Evolutionary conservation across 768 basidiomycete species (phyloP), one percentile per base, ranked within the genome.

Genomic region (Hydnum rufescens): DNA sequence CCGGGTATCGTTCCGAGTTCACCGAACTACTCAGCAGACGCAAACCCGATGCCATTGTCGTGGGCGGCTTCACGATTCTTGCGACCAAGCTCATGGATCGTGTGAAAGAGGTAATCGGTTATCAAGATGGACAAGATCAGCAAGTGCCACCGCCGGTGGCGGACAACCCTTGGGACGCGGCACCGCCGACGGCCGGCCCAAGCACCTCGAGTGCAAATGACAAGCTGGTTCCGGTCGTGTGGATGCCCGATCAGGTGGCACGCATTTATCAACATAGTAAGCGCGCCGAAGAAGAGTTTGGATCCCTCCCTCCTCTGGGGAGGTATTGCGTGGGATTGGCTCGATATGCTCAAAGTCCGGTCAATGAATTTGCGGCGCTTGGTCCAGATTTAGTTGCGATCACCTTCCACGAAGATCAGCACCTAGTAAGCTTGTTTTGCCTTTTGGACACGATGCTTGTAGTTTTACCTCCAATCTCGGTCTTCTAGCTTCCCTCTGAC

Each of bases 261-360:
- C 74, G 93, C 42, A 77, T 97, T 42, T 97, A 88, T 64, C 89
- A 92, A 66, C 80, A 90, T 62, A 89, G 85, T 61, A 74, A 77
- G 54, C 81, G 92, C 32, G 87, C 87, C 2, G 70, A 73, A 28
- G 78, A 78, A 50, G 95, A 97, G 65, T 89, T 87, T 61, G 77
- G 78, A 47, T 71, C 80, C 0, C 68, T 93, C 42, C 76, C 86
- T 0, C 67, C 75, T 3, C 78, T 80, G 44, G 82, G 80, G 31
- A 84, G 86, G 64, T 99, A 96, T 62, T 96, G 93, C 60, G 73
- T 97, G 47, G 95, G 88, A 51, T 68, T 99, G 57, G 92, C 89
- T 34, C 78, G 95, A 53, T 97, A 90, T 60, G 72, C 76, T 3
- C 95, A 97, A 66, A 93, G 79, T 61, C 95, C 95, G 2, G 65